Evolutionary conservation across 2,329 filamentous ascomycete species (phyloP).

Genomic region (Microsporum canis): DNA sequence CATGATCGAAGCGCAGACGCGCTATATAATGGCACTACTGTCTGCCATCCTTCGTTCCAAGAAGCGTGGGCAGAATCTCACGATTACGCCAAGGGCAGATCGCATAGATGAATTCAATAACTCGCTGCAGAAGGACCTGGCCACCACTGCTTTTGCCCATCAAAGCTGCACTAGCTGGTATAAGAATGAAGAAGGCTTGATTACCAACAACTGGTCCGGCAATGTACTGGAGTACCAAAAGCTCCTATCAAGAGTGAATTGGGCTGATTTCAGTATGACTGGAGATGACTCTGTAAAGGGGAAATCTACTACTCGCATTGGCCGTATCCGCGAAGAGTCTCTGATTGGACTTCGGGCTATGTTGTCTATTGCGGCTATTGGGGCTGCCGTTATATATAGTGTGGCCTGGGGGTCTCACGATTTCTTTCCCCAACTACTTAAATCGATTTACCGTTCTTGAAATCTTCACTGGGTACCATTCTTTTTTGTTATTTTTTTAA

Average conservation of each 20-base stretch:
- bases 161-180: slow-evolving; percentile 47
- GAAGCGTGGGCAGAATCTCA: slow-evolving; percentile 25
- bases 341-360: slow-evolving; percentile 18
- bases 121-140: slow-evolving; percentile 36
- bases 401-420: slow-evolving; percentile 8
- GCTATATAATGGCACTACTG: slow-evolving; percentile 44
- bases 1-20: slow-evolving; percentile 50
- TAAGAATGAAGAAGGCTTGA: slow-evolving; percentile 42
- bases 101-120: slow-evolving; percentile 37
- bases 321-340: slow-evolving; percentile 27
- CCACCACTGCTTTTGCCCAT: slow-evolving; percentile 41
- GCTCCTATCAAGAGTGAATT: slow-evolving; percentile 20
- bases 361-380: slow-evolving; percentile 53
- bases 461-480: background rate
- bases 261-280: slow-evolving; percentile 20
- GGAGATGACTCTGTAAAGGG: slow-evolving; percentile 15
- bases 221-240: slow-evolving; percentile 48
- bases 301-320: slow-evolving; percentile 12
- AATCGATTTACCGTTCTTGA: background rate
- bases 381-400: slow-evolving; percentile 45
- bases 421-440: slow-evolving; percentile 8
- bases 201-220: slow-evolving; percentile 48
- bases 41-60: slow-evolving; percentile 39
- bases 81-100: slow-evolving; percentile 35
- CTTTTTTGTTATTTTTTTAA: background rate